Conservation (phyloP, 2,329 filamentous ascomycete species). For the Diplodia intermedia region DNA sequence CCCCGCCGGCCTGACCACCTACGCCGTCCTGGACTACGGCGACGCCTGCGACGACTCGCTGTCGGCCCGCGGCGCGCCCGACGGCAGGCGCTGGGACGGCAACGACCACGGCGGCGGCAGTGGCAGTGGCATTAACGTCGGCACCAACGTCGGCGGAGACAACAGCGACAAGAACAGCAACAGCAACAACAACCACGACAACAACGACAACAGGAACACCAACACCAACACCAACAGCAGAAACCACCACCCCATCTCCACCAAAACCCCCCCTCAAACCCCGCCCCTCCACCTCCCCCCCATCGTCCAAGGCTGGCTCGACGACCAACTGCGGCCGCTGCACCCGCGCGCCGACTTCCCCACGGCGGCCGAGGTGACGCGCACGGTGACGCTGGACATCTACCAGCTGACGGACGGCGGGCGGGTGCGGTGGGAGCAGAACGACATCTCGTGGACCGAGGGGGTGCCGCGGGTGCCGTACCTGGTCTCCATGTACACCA, state of each 20-base stretch:
- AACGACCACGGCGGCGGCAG: background rate
- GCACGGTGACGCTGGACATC: slow-evolving; percentile 44
- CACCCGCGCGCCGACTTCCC: slow-evolving; percentile 43
- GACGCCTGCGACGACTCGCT: background rate
- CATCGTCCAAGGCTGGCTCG: slow-evolving; percentile 47
- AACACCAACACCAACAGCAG: background rate
- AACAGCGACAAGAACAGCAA: background rate
- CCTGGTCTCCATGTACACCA: slow-evolving; percentile 60
- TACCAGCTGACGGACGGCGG: slow-evolving; percentile 35
- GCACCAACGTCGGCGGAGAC: background rate
- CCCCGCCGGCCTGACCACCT: slow-evolving; percentile 54
- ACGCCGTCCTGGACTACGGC: slow-evolving; percentile 58
- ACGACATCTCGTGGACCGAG: slow-evolving; percentile 37
- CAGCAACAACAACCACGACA: background rate
- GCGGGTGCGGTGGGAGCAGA: slow-evolving; percentile 38
- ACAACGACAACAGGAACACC: background rate
- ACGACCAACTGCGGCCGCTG: slow-evolving; percentile 49
- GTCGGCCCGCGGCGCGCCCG: background rate
- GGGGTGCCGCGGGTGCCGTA: slow-evolving; percentile 49
- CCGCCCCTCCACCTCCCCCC: slow-evolving; percentile 44
- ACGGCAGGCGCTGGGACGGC: background rate
- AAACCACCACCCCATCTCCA: slow-evolving; percentile 1
- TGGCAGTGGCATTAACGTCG: no score
- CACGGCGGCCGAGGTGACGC: slow-evolving; percentile 43
- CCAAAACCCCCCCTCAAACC: slow-evolving; percentile 34